These are phyloP conservation scores for Schizophyllum commune DNA, from an alignment of 1,284 basidiomycete species.

Conservation along the genomic window DNA sequence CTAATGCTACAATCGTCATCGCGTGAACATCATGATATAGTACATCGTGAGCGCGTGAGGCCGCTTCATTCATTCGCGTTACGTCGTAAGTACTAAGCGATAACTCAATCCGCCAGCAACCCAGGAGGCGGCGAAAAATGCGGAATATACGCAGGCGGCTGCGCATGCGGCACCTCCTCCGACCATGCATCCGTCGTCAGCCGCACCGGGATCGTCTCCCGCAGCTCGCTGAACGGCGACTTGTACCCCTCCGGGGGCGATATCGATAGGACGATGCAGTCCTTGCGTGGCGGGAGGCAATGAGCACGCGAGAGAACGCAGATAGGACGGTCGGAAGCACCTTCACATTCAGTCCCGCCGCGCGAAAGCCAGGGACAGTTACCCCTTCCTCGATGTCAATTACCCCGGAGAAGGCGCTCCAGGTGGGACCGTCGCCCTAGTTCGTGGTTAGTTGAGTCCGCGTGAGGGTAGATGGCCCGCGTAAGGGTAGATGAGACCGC, in stretches of 20 bases:
- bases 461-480: background rate
- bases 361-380: slow-evolving; percentile 52
- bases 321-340: slow-evolving; percentile 22
- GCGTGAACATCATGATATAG: background rate
- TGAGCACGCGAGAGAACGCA: background rate
- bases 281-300: slow-evolving; percentile 28
- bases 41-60: background rate
- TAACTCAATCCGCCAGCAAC: background rate
- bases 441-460: background rate
- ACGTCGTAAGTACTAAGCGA: background rate
- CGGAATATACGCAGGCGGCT: background rate
- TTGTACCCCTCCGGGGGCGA: slow-evolving; percentile 46
- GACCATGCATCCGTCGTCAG: slow-evolving; percentile 52
- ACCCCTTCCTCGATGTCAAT: slow-evolving; percentile 41
- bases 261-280: slow-evolving; percentile 55
- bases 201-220: slow-evolving; percentile 53
- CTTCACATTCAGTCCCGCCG: slow-evolving; percentile 57
- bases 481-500: background rate
- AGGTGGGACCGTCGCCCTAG: slow-evolving; percentile 53
- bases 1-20: background rate
- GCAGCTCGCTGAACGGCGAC: slow-evolving; percentile 48
- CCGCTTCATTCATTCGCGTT: background rate
- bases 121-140: background rate
- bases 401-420: slow-evolving; percentile 55
- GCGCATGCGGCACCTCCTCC: slow-evolving; percentile 12